phyloP scores from a whole-genome alignment of 306 rosid genomes.

The Citrullus mucosospermus region DNA sequence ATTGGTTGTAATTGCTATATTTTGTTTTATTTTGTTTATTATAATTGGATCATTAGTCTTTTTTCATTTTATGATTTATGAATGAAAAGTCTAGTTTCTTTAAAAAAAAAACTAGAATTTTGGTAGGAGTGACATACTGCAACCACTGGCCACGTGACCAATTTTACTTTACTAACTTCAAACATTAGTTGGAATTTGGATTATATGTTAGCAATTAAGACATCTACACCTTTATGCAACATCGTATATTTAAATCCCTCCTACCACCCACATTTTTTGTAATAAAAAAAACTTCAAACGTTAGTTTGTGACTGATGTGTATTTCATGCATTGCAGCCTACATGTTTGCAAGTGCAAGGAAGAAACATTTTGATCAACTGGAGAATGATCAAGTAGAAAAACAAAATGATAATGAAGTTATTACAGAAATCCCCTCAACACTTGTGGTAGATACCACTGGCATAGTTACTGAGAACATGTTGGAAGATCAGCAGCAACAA shows the following conservation, averaged over 20 bases:
- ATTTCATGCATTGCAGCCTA: constrained; percentile 38
- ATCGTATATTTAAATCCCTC: background rate
- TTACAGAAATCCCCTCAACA: constrained; percentile 27
- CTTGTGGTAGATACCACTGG: constrained; percentile 16
- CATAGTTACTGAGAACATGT: constrained; percentile 25
- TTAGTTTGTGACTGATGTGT: constrained; percentile 13
- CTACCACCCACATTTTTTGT: background rate
- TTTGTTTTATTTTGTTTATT: no score
- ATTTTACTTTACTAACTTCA: background rate
- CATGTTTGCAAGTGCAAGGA: constrained; percentile 44
- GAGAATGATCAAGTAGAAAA: constrained; percentile 16
- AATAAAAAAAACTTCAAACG: background rate
- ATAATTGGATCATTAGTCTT: no score
- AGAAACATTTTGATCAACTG: constrained; percentile 24
- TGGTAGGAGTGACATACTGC: background rate
- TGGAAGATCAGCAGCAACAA: constrained; percentile 40
- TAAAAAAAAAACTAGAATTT: background rate
- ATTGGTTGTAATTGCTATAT: no score
- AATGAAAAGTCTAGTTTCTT: no score
- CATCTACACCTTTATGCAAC: background rate
- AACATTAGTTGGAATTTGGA: background rate
- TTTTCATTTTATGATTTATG: no score
- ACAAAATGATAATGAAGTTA: constrained; percentile 17
- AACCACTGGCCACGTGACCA: background rate
- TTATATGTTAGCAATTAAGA: background rate